Evolutionary conservation across 164 flowering plant genomes (phyloP), one percentile per base, ranked within the genome.

Genomic region (Umbellularia californica): DNA sequence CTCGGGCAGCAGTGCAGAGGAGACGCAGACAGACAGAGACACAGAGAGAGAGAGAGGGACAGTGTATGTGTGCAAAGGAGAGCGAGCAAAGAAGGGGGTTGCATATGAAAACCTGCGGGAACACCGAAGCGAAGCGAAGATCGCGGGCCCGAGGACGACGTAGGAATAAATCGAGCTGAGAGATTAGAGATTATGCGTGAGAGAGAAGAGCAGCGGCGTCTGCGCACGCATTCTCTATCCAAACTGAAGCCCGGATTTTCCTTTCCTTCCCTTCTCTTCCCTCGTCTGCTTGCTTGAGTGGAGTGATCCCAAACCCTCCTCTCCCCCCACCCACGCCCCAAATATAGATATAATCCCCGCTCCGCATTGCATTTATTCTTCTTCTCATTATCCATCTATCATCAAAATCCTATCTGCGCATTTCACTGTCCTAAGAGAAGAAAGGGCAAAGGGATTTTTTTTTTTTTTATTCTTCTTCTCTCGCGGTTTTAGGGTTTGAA

Each of bases 51-150:
- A 1, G 58, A 52, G 58, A 12, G 58, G 2, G 55, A 7, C 3
- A n/a, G 28, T 2, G 28, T 3, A 1, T 2, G 33, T 2, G 35
- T 0, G n/a, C 17, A 55, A 20, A 55, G 17, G 69, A 25, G 58
- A 50, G 20, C 27, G 12, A 62, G n/a, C 25, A 67, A 33, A 20
- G 41, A 20, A 63, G 28, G 22, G 22, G 28, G 55, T 12, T 66
- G 75, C 27, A 50, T 47, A 65, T 72, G 62, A 50, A 70, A 70
- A 71, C 65, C 28, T 60, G 72, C 33, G 70, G 69, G 76, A 69
- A 74, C 77, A 70, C 68, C 66, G 70, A 70, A 74, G 35, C 6
- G 35, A 30, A 30, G 71, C 72, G 77, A 74, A 78, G 71, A 70
- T 74, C 74, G 70, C 74, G 77, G 80, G 70, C 60, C 58, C 66